Base-by-base conservation (phyloP, 495 filamentous ascomycete genomes). In the Xylaria curta region DNA sequence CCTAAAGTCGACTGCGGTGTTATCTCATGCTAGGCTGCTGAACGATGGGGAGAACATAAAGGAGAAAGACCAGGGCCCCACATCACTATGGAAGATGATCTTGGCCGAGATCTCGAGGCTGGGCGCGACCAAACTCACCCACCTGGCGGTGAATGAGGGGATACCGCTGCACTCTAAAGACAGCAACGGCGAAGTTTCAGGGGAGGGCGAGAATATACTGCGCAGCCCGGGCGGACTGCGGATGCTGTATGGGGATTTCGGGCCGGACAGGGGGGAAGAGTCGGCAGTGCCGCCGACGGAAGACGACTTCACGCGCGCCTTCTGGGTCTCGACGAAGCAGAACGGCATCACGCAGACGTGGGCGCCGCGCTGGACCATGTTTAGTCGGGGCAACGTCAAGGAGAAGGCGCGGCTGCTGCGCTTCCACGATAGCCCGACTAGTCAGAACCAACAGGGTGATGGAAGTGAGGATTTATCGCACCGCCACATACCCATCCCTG, bases 291-390 rank as follows among this genome's bases (percentile, higher is more conserved):
- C 0, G 54, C 31, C 76, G 24, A 65, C 78, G 5, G 69, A 70
- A 13, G 31, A 72, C 0, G 90, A 94, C 74, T 89, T 93, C 60
- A 70, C 81, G 15, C 54, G 75, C 17, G 91, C 93, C 0, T 90
- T 97, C 73, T 98, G 94, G 93, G 89, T 89, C 4, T 87, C 87
- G 0, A 86, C 89, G 7, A 87, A 83, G 31, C 95, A 97, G 77
- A 92, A 95, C 76, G 90, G 90, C 10, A 91, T 98, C 63, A 76
- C 80, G n/a, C 95, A 98, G 80, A 90, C 85, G 38, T 98, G 94
- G 94, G 90, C 94, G 4, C 95, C 95, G 17, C 80, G 89, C 0
- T 92, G 93, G 81, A 97, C 93, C 17, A 97, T 98, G 95, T 98
- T 98, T 78, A 92, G 89, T 8, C 86, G 93, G 1, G 95, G 95